phyloP scores from a whole-genome alignment of 129 eudicot genomes.

The Pulicaria dysenterica region DNA sequence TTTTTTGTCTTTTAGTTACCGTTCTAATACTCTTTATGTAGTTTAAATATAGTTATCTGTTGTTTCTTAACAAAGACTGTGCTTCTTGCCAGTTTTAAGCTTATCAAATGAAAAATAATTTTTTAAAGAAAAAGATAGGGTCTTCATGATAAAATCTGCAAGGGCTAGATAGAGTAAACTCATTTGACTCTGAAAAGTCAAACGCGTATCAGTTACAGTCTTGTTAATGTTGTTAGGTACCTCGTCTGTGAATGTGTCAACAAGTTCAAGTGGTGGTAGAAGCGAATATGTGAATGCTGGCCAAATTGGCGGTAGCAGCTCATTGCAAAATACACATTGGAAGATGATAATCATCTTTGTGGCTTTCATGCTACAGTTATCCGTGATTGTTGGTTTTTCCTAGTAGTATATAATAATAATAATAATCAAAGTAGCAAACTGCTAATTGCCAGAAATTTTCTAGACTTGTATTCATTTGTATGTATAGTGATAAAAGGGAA shows the following conservation, averaged over 20 bases:
- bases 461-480: conserved; percentile 33
- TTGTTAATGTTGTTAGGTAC: conserved; percentile 51
- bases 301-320: conserved; percentile 45
- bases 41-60: too few species aligned
- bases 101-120: too few species aligned
- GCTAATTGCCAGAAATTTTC: conserved; percentile 1
- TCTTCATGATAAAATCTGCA: too few species aligned
- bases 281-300: conserved; percentile 73
- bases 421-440: background rate
- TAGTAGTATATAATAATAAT: background rate
- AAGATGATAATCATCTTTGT: conserved; percentile 23
- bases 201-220: background rate
- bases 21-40: too few species aligned
- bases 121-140: too few species aligned
- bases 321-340: conserved; percentile 31
- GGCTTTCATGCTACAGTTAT: conserved; percentile 40
- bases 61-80: too few species aligned
- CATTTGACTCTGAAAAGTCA: conserved; percentile 13
- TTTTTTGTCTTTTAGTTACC: too few species aligned
- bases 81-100: too few species aligned
- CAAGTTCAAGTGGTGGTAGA: conserved; percentile 54
- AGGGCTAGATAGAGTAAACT: background rate
- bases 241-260: conserved; percentile 70
- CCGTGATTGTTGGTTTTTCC: conserved; percentile 28
- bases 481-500: conserved; percentile 33